Evolutionary conservation across 1,139 yeast species (phyloP), one percentile per base, ranked within the genome.

Genomic region (Pichia sp.): DNA sequence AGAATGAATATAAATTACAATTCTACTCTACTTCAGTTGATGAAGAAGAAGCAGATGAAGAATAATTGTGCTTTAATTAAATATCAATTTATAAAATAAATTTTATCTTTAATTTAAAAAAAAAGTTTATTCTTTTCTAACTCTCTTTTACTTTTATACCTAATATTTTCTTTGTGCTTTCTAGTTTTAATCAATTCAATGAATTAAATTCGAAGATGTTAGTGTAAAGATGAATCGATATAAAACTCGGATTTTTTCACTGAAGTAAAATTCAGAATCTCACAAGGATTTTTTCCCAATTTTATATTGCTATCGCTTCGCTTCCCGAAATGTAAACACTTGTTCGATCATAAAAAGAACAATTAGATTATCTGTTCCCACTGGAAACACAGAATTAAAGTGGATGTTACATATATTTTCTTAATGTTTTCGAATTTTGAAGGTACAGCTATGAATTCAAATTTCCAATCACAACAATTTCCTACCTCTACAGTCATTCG

Each of bases 1-100:
- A 88, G 78, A 90, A 93, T 86, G 85, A 83, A 75, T 95, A 93
- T 89, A 89, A 88, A 77, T 87, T 95, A 81, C 91, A 95, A 79
- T 95, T 93, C 96, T 95, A 89, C 96, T 90, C 95, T 77, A 95
- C 93, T 76, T 93, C 95, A 72, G 84, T 77, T 68, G 93, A 88
- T 69, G 96, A 91, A 70, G 98, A 93, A 72, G 96, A 89, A 72
- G 96, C 87, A 72, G 61, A 84, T 67, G 68, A 62, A 53, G 97
- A 87, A 70, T 76, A 77, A 73, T 69, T 70, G 56, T 56, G 56
- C 47, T 36, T 31, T 38, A 41, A 47, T 51, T 46, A 50, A 38
- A 36, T 48, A 39, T 33, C 33, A 31, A 8, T 30, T 27, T 25
- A 30, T 22, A 19, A 42, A 45, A 27, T 33, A 38, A 48, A 44